Evolutionary conservation across 73 alveolate species (phyloP), one percentile per base, ranked within the genome.

Genomic region (Diophrys sp.): DNA sequence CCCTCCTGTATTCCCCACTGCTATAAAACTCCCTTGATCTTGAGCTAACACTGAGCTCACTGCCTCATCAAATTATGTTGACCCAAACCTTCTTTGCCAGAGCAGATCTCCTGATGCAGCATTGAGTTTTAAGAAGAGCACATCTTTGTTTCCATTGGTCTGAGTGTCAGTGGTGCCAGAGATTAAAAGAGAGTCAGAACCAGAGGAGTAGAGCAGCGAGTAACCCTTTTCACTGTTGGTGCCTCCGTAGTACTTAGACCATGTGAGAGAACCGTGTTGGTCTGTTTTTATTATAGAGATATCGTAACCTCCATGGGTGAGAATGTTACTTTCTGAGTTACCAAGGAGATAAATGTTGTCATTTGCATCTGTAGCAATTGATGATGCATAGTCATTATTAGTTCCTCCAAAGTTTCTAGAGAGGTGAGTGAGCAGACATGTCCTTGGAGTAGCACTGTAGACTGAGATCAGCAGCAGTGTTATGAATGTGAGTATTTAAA

Each of bases 181-280:
- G 5, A 44, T 18, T 11, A 44, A 11, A 5, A 44, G 18, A 44
- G 18, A 44, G n/a, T 44, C 5, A 5, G n/a, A 5, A 5, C 62
- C 62, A 44, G 5, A 11, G 18, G 62, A 5, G 18, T 44, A 18
- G 5, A 11, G n/a, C 5, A 44, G n/a, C 5, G 5, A 5, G 18
- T 11, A 44, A 18, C 62, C 62, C 18, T 44, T 71, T 2, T 71
- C 79, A 2, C 23, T 71, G 23, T 32, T 32, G 14, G 79, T 33
- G 11, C 69, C 79, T 28, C 79, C 79, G 34, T 71, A 71, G 29
- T 71, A 71, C 31, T 33, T 71, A 5, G 79, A 62, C 79, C 79
- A 71, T 71, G 29, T 62, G 8, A 29, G 30, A 28, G 79, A 1
- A n/a, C 79, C 79, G 18, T 44, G 5, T 18, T 11, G n/a, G 62